Base-by-base conservation (phyloP, 2,329 filamentous ascomycete species). In the Simplicillium sp. region DNA sequence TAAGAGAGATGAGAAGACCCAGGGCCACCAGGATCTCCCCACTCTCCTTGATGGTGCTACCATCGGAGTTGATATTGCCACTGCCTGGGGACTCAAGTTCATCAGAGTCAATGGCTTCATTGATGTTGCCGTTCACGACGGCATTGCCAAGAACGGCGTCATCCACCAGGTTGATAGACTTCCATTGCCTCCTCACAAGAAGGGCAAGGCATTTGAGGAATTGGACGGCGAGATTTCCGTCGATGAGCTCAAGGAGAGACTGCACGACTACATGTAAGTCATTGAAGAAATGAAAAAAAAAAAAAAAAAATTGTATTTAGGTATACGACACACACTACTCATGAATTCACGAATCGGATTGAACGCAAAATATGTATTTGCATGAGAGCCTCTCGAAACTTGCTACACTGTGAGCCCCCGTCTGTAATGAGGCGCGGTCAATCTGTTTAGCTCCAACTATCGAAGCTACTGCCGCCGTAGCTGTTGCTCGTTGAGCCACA, bases 41-140 rank as follows among this genome's bases (percentile, higher is more conserved):
- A 94, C 87, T 0, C 64, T 87, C 14, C 68, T 95, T 3, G 66
- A 75, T 17, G 79, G 75, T 40, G 77, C 78, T 54, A 71, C 68
- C 36, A 55, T 95, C 3, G 73, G 75, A 25, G 73, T 95, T 31
- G 87, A 94, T 54, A 73, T 94, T 34, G 71, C 70, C 4, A 67
- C 73, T 12, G 82, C 75, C 52, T 78, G 76, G n/a, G 76, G 82
- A 1, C 79, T 84, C 52, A 77, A 84, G 39, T 71, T 62, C 5
- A 80, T 95, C 46, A 78, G 78, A 56, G 71, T 94, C 53, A 95
- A 95, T 53, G 85, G 80, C 12, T 82, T 80, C 49, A 68, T 71
- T 3, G 67, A 67, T 7, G 83, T 94, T 1, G 66, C 68, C 0
- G 65, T 86, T 7, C 68, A 80, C 46, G 87, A 95, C 55, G 81